Evolutionary conservation across 148 eudicot species (phyloP).

Genomic region (Silene conica): DNA sequence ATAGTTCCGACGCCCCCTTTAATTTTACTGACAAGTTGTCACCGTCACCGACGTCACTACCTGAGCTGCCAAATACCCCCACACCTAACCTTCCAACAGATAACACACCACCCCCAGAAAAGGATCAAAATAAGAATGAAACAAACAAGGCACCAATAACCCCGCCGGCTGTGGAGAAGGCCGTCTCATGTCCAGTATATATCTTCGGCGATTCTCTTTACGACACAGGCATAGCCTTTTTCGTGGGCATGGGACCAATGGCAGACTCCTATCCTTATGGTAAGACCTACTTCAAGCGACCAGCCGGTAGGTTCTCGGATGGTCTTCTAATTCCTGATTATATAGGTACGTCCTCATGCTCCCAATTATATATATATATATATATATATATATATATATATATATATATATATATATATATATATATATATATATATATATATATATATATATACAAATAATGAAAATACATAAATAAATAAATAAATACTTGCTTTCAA

Average conservation of each 20-base stretch:
- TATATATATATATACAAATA: too few relatives aligned
- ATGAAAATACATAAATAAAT: too few relatives aligned
- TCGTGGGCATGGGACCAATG: conserved; percentile 14
- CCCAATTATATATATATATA: too few relatives aligned
- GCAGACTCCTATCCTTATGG: conserved; percentile 37
- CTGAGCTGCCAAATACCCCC: neutral
- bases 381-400: too few relatives aligned
- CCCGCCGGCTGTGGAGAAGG: neutral
- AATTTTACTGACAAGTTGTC: neutral
- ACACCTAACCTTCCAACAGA: neutral
- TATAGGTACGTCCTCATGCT: conserved; percentile 18
- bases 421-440: too few relatives aligned
- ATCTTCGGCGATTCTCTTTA: conserved; percentile 40
- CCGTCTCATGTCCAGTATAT: conserved; percentile 13
- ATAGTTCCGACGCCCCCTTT: neutral
- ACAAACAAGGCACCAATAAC: neutral
- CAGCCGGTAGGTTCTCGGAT: conserved; percentile 35
- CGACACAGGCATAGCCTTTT: conserved; percentile 32
- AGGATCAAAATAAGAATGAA: neutral
- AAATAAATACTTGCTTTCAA: too few relatives aligned
- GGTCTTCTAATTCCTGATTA: conserved; percentile 36
- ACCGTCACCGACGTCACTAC: neutral
- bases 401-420: too few relatives aligned
- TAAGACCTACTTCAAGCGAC: conserved; percentile 29
- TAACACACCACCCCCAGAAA: neutral